Conservation (phyloP, 2,329 filamentous ascomycete species). For the Fusarium verticillioides region DNA sequence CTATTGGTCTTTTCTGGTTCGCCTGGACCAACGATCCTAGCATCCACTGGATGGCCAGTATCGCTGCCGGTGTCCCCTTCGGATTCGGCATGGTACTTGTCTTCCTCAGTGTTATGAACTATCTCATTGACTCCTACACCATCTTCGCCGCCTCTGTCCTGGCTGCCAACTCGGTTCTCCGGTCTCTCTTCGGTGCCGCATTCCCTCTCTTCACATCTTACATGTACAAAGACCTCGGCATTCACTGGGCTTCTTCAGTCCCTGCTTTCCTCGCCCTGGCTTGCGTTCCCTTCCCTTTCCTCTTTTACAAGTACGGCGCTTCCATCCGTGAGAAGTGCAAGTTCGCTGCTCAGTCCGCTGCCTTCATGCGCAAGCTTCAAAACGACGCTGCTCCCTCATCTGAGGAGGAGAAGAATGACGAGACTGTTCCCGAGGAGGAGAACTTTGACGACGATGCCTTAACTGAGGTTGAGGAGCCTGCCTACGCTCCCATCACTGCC, state of each 20-base stretch:
- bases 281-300: slow-evolving; percentile 38
- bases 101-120: slow-evolving; percentile 40
- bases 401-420: slow-evolving; percentile 26
- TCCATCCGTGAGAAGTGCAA: slow-evolving; percentile 38
- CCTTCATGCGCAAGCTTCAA: slow-evolving; percentile 36
- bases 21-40: slow-evolving; percentile 66
- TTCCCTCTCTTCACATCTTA: slow-evolving; percentile 35
- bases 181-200: slow-evolving; percentile 35
- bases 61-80: slow-evolving; percentile 54
- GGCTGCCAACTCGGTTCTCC: slow-evolving; percentile 32
- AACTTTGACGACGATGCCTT: slow-evolving; percentile 29
- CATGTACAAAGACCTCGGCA: slow-evolving; percentile 34
- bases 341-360: slow-evolving; percentile 33
- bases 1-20: slow-evolving; percentile 65
- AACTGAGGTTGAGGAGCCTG: slow-evolving; percentile 32
- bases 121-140: slow-evolving; percentile 38
- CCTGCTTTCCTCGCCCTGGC: slow-evolving; percentile 33
- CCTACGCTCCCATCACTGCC: slow-evolving; percentile 26
- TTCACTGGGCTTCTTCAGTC: slow-evolving; percentile 37
- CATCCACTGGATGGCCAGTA: slow-evolving; percentile 64
- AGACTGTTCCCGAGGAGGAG: slow-evolving; percentile 7
- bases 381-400: background rate
- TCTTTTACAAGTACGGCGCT: slow-evolving; percentile 38
- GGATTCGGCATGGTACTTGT: slow-evolving; percentile 65
- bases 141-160: slow-evolving; percentile 37